Evolutionary conservation across 2,329 filamentous ascomycete genomes (phyloP).

Genomic region (Penicillium sp.): DNA sequence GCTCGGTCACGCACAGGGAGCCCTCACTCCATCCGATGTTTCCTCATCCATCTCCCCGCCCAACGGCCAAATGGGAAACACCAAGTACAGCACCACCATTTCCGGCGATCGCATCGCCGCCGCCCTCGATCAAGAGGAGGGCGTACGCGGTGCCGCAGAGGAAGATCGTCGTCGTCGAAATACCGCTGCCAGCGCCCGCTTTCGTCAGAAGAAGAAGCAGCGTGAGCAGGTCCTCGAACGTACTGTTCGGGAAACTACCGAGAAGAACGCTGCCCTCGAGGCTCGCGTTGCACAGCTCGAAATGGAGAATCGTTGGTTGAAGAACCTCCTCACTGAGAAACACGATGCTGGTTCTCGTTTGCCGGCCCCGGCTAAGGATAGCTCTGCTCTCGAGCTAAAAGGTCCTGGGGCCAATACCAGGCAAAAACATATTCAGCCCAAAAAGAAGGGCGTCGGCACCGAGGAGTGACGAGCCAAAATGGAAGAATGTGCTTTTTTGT

Average conservation of each 20-base stretch:
- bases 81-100: conserved; percentile 43
- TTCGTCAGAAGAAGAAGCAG: conserved; percentile 95
- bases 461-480: conserved; percentile 26
- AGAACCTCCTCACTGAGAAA: conserved; percentile 79
- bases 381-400: conserved; percentile 23
- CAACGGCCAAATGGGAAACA: conserved; percentile 42
- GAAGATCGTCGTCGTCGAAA: conserved; percentile 89
- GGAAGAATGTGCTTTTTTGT: conserved; percentile 15
- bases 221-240: conserved; percentile 82
- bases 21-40: conserved; percentile 44
- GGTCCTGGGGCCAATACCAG: conserved; percentile 23
- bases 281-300: conserved; percentile 73
- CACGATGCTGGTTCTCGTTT: conserved; percentile 50
- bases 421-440: conserved; percentile 41
- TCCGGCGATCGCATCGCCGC: conserved; percentile 43
- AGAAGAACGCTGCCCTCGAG: conserved; percentile 74
- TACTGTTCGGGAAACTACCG: conserved; percentile 77
- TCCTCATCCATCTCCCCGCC: conserved; percentile 45
- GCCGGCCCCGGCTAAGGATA: conserved; percentile 28
- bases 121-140: conserved; percentile 65
- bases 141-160: conserved; percentile 72
- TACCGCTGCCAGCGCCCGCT: conserved; percentile 82
- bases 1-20: conserved; percentile 36
- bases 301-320: conserved; percentile 79
- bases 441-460: conserved; percentile 42